Conservation (phyloP, 352 stramenopile species). For the Phytophthora aleatoria region DNA sequence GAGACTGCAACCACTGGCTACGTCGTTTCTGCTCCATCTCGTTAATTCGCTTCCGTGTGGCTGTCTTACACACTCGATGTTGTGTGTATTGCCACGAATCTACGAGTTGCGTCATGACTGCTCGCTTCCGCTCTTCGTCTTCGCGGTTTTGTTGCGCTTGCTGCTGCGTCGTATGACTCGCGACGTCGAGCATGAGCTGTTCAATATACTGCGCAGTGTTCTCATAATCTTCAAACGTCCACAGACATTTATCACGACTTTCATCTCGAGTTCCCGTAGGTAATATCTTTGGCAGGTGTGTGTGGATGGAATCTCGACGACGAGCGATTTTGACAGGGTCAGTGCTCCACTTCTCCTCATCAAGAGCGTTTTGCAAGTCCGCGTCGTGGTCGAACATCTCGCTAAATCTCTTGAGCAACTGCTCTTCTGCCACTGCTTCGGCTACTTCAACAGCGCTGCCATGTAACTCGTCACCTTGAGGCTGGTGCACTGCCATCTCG, state of each 20-base stretch:
- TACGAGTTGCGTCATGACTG: conserved; percentile 25
- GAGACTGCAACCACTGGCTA: conserved; percentile 48
- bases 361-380: conserved; percentile 48
- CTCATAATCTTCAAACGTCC: conserved; percentile 56
- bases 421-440: conserved; percentile 30
- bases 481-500: conserved; percentile 57
- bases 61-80: conserved; percentile 10
- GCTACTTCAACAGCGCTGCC: conserved; percentile 7
- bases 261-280: background rate
- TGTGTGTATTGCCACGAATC: conserved; percentile 40
- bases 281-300: conserved; percentile 29
- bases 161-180: conserved; percentile 19
- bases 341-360: conserved; percentile 59
- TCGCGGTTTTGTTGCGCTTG: conserved; percentile 4
- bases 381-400: conserved; percentile 51
- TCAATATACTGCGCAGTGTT: conserved; percentile 56
- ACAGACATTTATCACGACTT: conserved; percentile 7
- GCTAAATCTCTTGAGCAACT: conserved; percentile 44
- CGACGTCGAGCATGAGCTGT: conserved; percentile 46
- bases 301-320: conserved; percentile 17
- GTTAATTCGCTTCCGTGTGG: conserved; percentile 6
- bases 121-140: conserved; percentile 6
- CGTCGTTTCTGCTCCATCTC: conserved; percentile 29
- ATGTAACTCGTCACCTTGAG: conserved; percentile 28
- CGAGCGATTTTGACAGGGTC: conserved; percentile 28